Base-by-base conservation (phyloP, 108 stramenopile species). In the Nitzschia sp. region DNA sequence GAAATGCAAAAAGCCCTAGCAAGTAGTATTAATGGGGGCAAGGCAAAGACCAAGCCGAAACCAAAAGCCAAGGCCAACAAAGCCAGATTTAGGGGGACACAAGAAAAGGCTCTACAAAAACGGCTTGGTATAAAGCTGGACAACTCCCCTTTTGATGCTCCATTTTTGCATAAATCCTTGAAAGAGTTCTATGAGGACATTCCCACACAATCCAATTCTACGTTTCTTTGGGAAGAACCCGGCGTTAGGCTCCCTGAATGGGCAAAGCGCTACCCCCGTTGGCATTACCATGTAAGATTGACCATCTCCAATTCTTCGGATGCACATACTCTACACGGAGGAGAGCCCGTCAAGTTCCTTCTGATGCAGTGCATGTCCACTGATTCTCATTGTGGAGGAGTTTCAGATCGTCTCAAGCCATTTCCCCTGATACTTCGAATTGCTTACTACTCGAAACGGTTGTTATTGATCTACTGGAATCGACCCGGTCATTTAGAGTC, bases 201-300 rank as follows among this genome's bases (percentile, higher is more conserved):
- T 48, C 57, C 69, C 2, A 47, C 11, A 0, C 8, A 23, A 8
- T 30, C 46, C 25, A 29, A 24, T 27, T 23, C 32, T 0, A 31
- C 17, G 30, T 33, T 66, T 42, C 21, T 79, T 2, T 79, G 78
- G 78, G 77, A 74, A 18, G 38, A 68, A 3, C 26, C 33, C 25
- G n/a, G 42, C 3, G 15, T n/a, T 8, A 63, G 21, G n/a, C 11
- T 82, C 13, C 81, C 81, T 18, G 28, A 46, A 3, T 83, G 82
- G 83, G 71, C 78, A 68, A 77, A 74, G 38, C 72, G 64, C 1
- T 84, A 84, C 33, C 73, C 78, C 38, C 59, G 60, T 0, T 84
- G 83, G 83, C 77, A 82, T 48, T 42, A 61, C 2, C 33, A 64
- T 6, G 66, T 68, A 25, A 60, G 61, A 62, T 26, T 42, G 38